phyloP scores from a whole-genome alignment of 129 eudicot genomes.

The Kitagawia praeruptora region DNA sequence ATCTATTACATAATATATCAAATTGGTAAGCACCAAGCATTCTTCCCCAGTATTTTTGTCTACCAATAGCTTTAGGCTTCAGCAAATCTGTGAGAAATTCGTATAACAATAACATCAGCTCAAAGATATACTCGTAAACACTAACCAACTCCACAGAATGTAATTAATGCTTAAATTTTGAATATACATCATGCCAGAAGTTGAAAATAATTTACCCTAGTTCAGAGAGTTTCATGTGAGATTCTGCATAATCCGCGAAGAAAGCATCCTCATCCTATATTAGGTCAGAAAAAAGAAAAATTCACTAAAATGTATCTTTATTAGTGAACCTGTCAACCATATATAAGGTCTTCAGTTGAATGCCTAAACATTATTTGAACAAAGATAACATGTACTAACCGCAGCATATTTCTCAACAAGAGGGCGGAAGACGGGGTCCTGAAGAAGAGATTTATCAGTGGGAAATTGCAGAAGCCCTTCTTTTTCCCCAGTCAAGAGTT shows the following conservation, averaged over 20 bases:
- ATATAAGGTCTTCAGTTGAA: not conserved
- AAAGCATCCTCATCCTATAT: constrained; percentile 80
- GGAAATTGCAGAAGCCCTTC: constrained; percentile 75
- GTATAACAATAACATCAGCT: not conserved
- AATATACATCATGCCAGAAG: not conserved
- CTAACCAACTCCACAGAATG: not conserved
- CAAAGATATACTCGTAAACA: too few relatives aligned
- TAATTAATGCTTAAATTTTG: not conserved
- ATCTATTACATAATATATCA: not conserved
- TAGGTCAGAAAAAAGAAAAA: not conserved
- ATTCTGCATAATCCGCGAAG: constrained; percentile 78
- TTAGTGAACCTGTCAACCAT: not conserved
- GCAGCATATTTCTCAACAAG: constrained; percentile 85
- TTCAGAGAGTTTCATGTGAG: constrained; percentile 82
- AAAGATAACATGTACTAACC: constrained; percentile 19
- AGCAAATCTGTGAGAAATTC: constrained; percentile 46
- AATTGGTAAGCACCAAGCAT: not conserved
- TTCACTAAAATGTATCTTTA: not conserved
- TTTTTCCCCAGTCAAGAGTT: constrained; percentile 80
- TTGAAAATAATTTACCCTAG: constrained; percentile 46
- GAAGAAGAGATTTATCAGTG: constrained; percentile 73
- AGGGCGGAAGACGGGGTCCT: constrained; percentile 60
- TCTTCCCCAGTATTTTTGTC: not conserved
- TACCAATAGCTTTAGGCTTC: constrained; percentile 26
- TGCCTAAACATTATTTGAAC: not conserved